Base-by-base conservation (phyloP, 1,284 basidiomycete genomes). In the Trametes sp. region DNA sequence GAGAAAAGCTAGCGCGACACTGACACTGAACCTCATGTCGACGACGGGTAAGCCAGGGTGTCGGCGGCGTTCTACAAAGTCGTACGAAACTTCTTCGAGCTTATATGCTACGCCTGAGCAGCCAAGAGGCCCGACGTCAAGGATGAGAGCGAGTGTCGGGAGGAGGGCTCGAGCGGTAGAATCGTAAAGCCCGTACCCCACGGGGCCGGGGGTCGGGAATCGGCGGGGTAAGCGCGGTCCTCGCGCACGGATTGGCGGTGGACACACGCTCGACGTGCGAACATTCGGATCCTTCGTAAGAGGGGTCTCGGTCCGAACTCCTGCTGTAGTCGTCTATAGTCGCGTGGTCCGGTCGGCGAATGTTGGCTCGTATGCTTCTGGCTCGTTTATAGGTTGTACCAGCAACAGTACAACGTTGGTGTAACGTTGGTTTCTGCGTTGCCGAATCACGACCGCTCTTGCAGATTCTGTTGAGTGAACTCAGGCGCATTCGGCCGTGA, bases 131-230 rank as follows among this genome's bases (percentile, higher is more conserved):
- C 23, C 51, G 51, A 53, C 24, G 51, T 53, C 51, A 53, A 23
- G 35, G 29, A 50, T 19, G 23, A 29, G 26, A 28, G 46, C 46
- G n/a, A n/a, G n/a, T n/a, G n/a, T n/a, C n/a, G 28, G 16, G 46
- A 14, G 26, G 21, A 4, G 26, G 46, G 28, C 26, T 24, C 50
- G 33, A 24, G 50, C 50, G 50, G 50, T 10, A 28, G 23, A 52
- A 26, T 23, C 28, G 35, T 53, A 41, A 41, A 31, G 2, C 8
- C 36, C 24, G 23, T 28, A 16, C 51, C 50, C 50, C 50, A n/a
- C 35, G 50, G 50, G 50, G 50, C 50, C 33, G 33, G 50, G 24
- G n/a, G 50, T 51, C 50, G 50, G 50, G 31, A 16, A 35, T 36
- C 50, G 33, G 50, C 21, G 50, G 50, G 50, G 50, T 50, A 50